Evolutionary conservation across 1,139 yeast species (phyloP).

Genomic region (Debaryomyces singareniensis): DNA sequence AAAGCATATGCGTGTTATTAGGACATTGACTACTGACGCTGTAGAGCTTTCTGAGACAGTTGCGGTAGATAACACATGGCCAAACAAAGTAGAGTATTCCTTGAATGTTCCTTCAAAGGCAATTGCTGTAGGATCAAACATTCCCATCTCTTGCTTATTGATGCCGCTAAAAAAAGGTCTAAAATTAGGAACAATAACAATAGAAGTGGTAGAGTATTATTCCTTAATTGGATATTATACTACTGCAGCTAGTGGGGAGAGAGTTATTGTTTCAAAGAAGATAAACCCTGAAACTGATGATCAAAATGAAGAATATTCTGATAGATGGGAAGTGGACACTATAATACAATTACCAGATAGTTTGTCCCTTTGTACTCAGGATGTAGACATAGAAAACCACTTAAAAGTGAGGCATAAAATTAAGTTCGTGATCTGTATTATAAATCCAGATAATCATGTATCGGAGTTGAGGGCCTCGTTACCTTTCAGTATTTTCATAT

Average conservation of each 20-base stretch:
- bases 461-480: conserved; percentile 73
- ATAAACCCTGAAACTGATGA: conserved; percentile 29
- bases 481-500: conserved; percentile 62
- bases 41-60: conserved; percentile 87
- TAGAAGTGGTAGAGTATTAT: conserved; percentile 61
- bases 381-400: conserved; percentile 58
- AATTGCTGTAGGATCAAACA: conserved; percentile 77
- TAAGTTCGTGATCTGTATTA: conserved; percentile 55
- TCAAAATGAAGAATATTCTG: conserved; percentile 44
- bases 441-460: conserved; percentile 70
- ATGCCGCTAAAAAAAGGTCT: conserved; percentile 83
- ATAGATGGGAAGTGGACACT: conserved; percentile 72
- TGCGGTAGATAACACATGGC: conserved; percentile 96
- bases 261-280: conserved; percentile 39
- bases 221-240: conserved; percentile 56
- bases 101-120: conserved; percentile 85
- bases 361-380: conserved; percentile 74
- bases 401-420: conserved; percentile 68
- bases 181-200: conserved; percentile 61
- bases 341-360: conserved; percentile 62
- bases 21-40: conserved; percentile 85
- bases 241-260: conserved; percentile 53
- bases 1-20: conserved; percentile 73
- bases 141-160: conserved; percentile 63
- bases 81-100: conserved; percentile 84